Percentiles rank a stretch among this genome's conserved stretches.
Evolutionary conservation across 331 rosid genomes (phyloP).

Genomic region (Telfairia occidentalis): DNA sequence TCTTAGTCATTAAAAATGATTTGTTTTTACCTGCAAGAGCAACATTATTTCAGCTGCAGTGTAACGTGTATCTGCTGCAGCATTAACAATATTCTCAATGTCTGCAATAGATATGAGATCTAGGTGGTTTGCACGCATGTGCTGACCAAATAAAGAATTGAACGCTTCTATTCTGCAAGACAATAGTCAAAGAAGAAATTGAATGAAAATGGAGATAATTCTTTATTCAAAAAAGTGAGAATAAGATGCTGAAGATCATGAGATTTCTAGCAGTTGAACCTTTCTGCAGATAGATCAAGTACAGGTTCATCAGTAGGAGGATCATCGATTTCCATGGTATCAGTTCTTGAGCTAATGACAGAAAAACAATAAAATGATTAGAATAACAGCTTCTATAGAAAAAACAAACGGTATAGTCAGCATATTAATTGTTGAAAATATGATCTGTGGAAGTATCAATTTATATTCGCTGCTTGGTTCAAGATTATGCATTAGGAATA

Average conservation of each 20-base stretch:
- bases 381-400: neutral
- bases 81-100: constrained; percentile 50
- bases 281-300: constrained; percentile 42
- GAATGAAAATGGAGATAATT: constrained; percentile 8
- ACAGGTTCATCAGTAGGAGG: constrained; percentile 42
- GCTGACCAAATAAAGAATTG: constrained; percentile 68
- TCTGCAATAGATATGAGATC: constrained; percentile 54
- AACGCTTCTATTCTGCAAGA: constrained; percentile 62
- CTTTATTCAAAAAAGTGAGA: neutral
- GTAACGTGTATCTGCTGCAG: constrained; percentile 34
- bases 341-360: constrained; percentile 35
- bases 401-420: neutral
- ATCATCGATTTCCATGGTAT: constrained; percentile 67
- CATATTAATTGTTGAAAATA: neutral
- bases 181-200: neutral
- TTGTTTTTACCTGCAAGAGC: constrained; percentile 54
- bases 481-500: neutral
- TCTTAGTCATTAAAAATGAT: neutral
- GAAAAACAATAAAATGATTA: constrained; percentile 1
- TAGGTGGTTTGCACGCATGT: constrained; percentile 67
- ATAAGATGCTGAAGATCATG: constrained; percentile 1
- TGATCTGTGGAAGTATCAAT: neutral
- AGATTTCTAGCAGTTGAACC: constrained; percentile 29
- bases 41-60: constrained; percentile 46
- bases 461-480: neutral